Base-by-base conservation (phyloP, 1,284 basidiomycete genomes). In the Singerocomus inundabilis region DNA sequence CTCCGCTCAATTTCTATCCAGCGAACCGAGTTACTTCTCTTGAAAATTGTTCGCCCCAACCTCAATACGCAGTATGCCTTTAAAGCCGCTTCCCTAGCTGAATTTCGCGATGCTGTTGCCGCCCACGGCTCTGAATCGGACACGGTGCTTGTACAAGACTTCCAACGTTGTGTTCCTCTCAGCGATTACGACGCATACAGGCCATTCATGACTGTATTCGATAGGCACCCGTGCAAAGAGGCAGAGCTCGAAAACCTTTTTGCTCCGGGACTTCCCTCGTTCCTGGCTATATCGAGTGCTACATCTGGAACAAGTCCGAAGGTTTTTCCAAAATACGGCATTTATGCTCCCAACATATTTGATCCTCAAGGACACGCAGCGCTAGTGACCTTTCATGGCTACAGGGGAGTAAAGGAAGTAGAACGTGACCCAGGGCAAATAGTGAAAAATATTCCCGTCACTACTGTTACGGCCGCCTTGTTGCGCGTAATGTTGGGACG, bases 161-260 rank as follows among this genome's bases (percentile, higher is more conserved):
- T 50, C 30, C 34, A 51, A 5, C 6, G 25, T 15, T 26, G 18
- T 15, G 44, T 58, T 13, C 53, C 57, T 3, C 42, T 58, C 12
- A 50, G 41, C 5, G 35, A 34, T 11, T 58, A 57, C 33, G 43
- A 48, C 2, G 16, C 48, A 10, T 58, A 58, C 46, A 35, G 47
- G 16, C 53, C 57, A 7, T 56, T 56, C 36, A 41, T 53, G 5
- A 16, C 16, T 7, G 34, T 18, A 31, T 56, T 58, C 39, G 25
- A 58, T 8, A 33, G 46, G 15, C 29, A 24, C 4, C 48, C 39
- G 30, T 59, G 51, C 33, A 48, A 57, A 31, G 44, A 49, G 25
- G 29, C 34, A 7, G 49, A 53, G 4, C 18, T 59, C n/a, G 28
- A 39, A n/a, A 47, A 58, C 32, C 45, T 58, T 13, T 45, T 58